Base-by-base conservation (phyloP, 1,139 yeast species). In the Yamadazyma dendronema region DNA sequence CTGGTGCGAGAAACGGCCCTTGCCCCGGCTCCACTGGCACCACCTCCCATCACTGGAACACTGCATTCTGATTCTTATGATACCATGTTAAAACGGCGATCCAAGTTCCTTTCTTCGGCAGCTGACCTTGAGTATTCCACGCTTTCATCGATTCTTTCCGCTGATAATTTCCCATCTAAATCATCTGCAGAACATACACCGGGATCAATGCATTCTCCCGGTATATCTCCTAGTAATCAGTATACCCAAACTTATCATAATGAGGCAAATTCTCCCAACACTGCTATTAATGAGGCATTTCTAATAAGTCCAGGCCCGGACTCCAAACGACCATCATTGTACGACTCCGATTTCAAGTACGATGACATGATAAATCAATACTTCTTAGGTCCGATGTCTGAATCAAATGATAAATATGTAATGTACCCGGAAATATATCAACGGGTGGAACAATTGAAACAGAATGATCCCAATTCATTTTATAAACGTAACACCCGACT, bases 41-140 rank as follows among this genome's bases (percentile, higher is more conserved):
- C n/a, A n/a, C n/a, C n/a, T n/a, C n/a, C n/a, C n/a, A n/a, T n/a
- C n/a, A n/a, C n/a, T n/a, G n/a, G n/a, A n/a, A n/a, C n/a, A n/a
- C n/a, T n/a, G n/a, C n/a, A n/a, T n/a, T n/a, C n/a, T n/a, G n/a
- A n/a, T n/a, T n/a, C n/a, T n/a, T n/a, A n/a, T n/a, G n/a, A n/a
- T n/a, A n/a, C n/a, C n/a, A n/a, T n/a, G n/a, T n/a, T n/a, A n/a
- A n/a, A n/a, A n/a, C n/a, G n/a, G n/a, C 48, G 67, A 31, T 62
- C 67, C 8, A 70, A 68, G 38, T 81, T 87, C 53, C 62, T 84
- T 43, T 83, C 94, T 1, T 67, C 81, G 12, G 92, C 95, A 0
- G 90, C 92, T 0, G 86, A 84, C 52, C 66, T 82, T 44, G 96
- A 88, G 52, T 86, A 87, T 52, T 74, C 87, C 4, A 81, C 87